Evolutionary conservation across 139 green algal species (phyloP).

Genomic region (Coccomyxa sp.): DNA sequence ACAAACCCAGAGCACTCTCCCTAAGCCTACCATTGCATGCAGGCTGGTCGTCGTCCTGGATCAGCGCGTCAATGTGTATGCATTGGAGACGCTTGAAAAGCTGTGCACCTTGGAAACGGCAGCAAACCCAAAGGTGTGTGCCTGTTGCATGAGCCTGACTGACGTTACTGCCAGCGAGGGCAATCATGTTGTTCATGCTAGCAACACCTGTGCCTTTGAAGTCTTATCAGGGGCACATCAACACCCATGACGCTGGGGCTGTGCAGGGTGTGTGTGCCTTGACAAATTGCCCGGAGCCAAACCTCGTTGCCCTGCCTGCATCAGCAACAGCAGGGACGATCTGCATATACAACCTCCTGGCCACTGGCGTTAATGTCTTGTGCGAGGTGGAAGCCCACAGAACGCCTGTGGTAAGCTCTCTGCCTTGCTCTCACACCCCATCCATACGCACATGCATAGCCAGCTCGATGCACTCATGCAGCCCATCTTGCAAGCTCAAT

Average conservation of each 20-base stretch:
- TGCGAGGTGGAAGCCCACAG: conserved; percentile 74
- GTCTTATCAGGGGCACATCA: no score
- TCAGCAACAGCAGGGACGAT: conserved; percentile 29
- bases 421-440: not conserved
- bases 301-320: conserved; percentile 65
- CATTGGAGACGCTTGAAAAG: conserved; percentile 48
- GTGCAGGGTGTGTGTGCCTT: conserved; percentile 53
- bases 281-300: conserved; percentile 38
- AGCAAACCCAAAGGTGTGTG: conserved; percentile 26
- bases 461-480: no score
- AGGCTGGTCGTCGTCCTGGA: conserved; percentile 70
- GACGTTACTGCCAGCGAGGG: no score
- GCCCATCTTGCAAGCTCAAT: no score
- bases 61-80: conserved; percentile 40
- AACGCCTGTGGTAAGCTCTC: conserved; percentile 39
- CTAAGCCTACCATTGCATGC: conserved; percentile 7
- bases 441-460: no score
- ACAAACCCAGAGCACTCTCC: no score
- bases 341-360: conserved; percentile 56
- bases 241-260: no score
- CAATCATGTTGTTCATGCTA: no score
- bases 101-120: conserved; percentile 47
- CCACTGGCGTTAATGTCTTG: conserved; percentile 45
- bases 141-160: no score
- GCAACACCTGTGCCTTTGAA: no score